A percentile compares a stretch with the other conserved stretches of the same genome.
Evolutionary conservation across 1,284 basidiomycete species (phyloP).

Genomic region (Trichosporon ovoides): DNA sequence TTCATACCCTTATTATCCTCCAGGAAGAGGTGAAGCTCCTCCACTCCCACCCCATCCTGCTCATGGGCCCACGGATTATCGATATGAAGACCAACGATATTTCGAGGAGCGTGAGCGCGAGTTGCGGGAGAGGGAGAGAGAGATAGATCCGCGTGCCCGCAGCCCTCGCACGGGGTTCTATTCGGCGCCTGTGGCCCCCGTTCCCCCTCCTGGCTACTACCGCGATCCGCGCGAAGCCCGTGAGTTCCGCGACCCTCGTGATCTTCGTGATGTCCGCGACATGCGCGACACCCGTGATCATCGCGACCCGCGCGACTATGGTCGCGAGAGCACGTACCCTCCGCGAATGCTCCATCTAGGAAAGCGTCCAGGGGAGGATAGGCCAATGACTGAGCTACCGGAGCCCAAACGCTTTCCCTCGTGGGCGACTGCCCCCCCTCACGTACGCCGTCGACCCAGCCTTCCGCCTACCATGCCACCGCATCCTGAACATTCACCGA

Average conservation of each 20-base stretch:
- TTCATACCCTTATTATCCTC: slow-evolving; percentile 14
- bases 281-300: slow-evolving; percentile 5
- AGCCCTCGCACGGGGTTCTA: slow-evolving; percentile 7
- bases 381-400: slow-evolving; percentile 5
- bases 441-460: neutral
- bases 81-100: slow-evolving; percentile 15
- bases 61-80: slow-evolving; percentile 15
- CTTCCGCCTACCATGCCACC: neutral
- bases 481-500: slow-evolving; percentile 3
- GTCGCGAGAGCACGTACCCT: slow-evolving; percentile 5
- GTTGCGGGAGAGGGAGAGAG: slow-evolving; percentile 5
- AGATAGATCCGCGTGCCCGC: neutral
- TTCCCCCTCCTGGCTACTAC: slow-evolving; percentile 12
- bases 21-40: slow-evolving; percentile 2
- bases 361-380: slow-evolving; percentile 15
- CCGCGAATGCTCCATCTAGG: slow-evolving; percentile 9
- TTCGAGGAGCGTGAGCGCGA: slow-evolving; percentile 16
- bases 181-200: slow-evolving; percentile 1
- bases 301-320: slow-evolving; percentile 7
- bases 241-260: slow-evolving; percentile 7
- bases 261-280: slow-evolving; percentile 7
- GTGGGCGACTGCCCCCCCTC: slow-evolving; percentile 14
- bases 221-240: slow-evolving; percentile 12
- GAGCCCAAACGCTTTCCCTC: slow-evolving; percentile 16
- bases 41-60: slow-evolving; percentile 5